These are phyloP conservation scores for Neoscytalidium dimidiatum DNA, from an alignment of 2,329 filamentous ascomycete species.

Conservation along the genomic window DNA sequence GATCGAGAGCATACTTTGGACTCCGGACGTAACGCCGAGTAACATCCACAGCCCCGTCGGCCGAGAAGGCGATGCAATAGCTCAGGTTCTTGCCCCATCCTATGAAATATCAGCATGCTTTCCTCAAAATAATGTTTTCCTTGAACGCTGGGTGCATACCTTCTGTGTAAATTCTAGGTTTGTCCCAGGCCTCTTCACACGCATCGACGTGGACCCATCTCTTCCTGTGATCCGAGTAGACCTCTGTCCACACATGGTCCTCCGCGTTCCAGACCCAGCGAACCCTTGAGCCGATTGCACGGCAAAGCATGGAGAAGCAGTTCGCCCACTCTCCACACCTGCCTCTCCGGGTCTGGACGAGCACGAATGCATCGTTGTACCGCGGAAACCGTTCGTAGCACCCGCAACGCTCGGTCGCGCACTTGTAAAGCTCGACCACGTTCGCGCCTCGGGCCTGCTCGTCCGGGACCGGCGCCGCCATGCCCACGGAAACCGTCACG, in stretches of 20 bases:
- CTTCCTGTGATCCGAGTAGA: conserved; percentile 90
- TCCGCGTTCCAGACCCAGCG: conserved; percentile 98
- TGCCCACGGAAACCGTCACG: conserved; percentile 78
- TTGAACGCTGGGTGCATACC: conserved; percentile 49
- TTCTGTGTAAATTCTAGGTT: conserved; percentile 86
- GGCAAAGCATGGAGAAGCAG: conserved; percentile 97
- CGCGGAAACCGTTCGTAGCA: conserved; percentile 87
- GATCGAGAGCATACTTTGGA: conserved; percentile 65
- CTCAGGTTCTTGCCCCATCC: conserved; percentile 95
- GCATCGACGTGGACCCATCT: conserved; percentile 95
- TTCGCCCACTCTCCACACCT: conserved; percentile 96
- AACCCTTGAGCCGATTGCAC: conserved; percentile 85
- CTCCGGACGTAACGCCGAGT: conserved; percentile 70
- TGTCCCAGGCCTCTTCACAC: conserved; percentile 94
- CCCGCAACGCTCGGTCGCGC: conserved; percentile 73
- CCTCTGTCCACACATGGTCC: conserved; percentile 96
- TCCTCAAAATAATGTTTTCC: neutral
- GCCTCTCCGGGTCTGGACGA: conserved; percentile 82
- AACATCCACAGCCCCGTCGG: conserved; percentile 73
- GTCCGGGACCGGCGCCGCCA: conserved; percentile 81
- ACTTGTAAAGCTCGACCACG: conserved; percentile 86
- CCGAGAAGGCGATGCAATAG: conserved; percentile 95
- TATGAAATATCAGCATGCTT: conserved; percentile 31
- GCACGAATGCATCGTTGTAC: conserved; percentile 91
- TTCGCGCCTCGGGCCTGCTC: conserved; percentile 86